Evolutionary conservation across 108 stramenopile species (phyloP).

Genomic region (Nitzschia palea): DNA sequence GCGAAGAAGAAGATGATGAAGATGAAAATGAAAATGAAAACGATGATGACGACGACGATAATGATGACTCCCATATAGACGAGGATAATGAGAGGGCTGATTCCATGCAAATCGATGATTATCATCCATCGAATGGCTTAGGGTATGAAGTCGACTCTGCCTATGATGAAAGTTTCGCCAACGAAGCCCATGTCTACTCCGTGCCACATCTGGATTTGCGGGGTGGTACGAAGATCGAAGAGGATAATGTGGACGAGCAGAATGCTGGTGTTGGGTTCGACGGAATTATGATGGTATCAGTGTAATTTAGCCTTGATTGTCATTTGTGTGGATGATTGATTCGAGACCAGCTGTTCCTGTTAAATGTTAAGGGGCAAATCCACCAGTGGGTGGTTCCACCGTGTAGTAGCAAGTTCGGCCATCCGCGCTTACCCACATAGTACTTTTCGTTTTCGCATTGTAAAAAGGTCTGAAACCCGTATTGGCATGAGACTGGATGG

Average conservation of each 20-base stretch:
- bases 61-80: no score
- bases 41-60: background rate
- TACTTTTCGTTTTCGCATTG: slow-evolving; percentile 59
- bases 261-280: no score
- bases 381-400: background rate
- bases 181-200: no score
- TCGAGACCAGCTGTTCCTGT: no score
- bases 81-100: no score
- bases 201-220: no score
- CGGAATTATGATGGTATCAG: slow-evolving; percentile 17
- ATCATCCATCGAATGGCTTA: no score
- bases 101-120: no score
- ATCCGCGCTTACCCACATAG: slow-evolving; percentile 73
- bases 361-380: background rate
- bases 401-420: slow-evolving; percentile 46
- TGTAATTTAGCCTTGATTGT: slow-evolving; percentile 1
- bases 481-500: slow-evolving; percentile 36
- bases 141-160: no score
- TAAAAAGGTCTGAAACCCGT: slow-evolving; percentile 60
- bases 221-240: no score
- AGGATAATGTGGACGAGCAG: background rate
- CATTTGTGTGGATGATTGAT: background rate
- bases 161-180: no score
- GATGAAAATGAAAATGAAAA: background rate
- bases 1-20: background rate